Conservation (phyloP, 2,329 filamentous ascomycete species). For the Tolypocladium endophyticum region DNA sequence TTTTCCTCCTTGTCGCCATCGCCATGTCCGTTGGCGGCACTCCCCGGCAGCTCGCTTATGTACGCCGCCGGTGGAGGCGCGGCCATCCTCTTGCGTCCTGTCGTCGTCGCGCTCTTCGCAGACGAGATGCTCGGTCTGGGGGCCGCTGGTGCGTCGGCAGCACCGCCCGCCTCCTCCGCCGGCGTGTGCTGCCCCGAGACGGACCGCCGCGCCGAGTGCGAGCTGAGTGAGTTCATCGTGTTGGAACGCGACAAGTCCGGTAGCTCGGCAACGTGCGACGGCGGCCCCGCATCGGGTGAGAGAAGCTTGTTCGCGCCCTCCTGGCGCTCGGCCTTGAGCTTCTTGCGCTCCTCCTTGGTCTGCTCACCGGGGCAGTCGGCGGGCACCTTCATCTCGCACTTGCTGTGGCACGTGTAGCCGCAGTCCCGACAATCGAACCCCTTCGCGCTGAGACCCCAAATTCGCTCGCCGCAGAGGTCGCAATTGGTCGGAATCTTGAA, state of each 20-base stretch:
- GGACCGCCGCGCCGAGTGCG: slow-evolving; percentile 63
- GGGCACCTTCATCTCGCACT: slow-evolving; percentile 98
- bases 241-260: slow-evolving; percentile 67
- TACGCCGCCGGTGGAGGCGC: slow-evolving; percentile 82
- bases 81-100: slow-evolving; percentile 55
- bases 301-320: slow-evolving; percentile 57
- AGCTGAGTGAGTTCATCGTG: slow-evolving; percentile 84
- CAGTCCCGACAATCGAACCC: slow-evolving; percentile 94
- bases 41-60: slow-evolving; percentile 54
- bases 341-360: slow-evolving; percentile 91
- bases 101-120: slow-evolving; percentile 15
- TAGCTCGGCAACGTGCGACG: slow-evolving; percentile 44
- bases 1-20: slow-evolving; percentile 30
- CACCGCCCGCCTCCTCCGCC: slow-evolving; percentile 32
- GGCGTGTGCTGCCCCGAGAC: slow-evolving; percentile 37
- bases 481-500: slow-evolving; percentile 99
- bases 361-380: slow-evolving; percentile 92
- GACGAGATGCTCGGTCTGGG: slow-evolving; percentile 17
- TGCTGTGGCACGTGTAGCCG: slow-evolving; percentile 95
- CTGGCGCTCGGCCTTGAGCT: slow-evolving; percentile 78
- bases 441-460: slow-evolving; percentile 95
- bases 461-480: slow-evolving; percentile 89
- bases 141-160: slow-evolving; percentile 11
- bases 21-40: slow-evolving; percentile 28
- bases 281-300: slow-evolving; percentile 30